Evolutionary conservation across 2,329 filamentous ascomycete species (phyloP).

Genomic region (Atkinsonella texensis): DNA sequence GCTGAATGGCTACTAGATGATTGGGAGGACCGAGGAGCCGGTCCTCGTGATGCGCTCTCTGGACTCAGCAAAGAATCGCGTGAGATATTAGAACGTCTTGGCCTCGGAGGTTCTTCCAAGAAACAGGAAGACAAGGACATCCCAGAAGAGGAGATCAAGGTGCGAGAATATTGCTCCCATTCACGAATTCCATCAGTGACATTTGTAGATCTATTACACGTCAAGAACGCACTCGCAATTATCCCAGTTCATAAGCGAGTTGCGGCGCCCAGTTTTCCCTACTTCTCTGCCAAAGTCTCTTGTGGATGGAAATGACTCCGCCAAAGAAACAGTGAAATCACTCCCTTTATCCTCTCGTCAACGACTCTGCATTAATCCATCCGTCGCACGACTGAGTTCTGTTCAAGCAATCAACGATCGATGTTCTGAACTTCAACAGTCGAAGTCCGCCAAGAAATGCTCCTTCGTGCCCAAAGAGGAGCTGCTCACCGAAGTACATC

Average conservation of each 20-base stretch:
- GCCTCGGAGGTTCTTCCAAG: conserved; percentile 27
- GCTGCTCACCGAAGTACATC: conserved; percentile 55
- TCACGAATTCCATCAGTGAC: conserved; percentile 17
- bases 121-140: conserved; percentile 31
- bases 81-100: conserved; percentile 57
- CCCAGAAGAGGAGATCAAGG: conserved; percentile 56
- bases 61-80: conserved; percentile 64
- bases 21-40: conserved; percentile 36
- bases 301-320: conserved; percentile 13
- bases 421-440: conserved; percentile 80
- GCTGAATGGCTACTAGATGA: conserved; percentile 66
- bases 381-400: conserved; percentile 58
- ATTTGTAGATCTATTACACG: conserved; percentile 65
- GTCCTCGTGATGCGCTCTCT: conserved; percentile 28
- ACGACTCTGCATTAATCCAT: conserved; percentile 78
- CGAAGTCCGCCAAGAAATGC: conserved; percentile 49
- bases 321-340: conserved; percentile 51
- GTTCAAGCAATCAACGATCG: conserved; percentile 83
- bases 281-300: conserved; percentile 47
- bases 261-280: conserved; percentile 67
- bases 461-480: conserved; percentile 68
- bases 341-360: conserved; percentile 77
- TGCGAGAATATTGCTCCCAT: conserved; percentile 17
- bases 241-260: conserved; percentile 74
- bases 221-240: conserved; percentile 89